These are phyloP conservation scores for Tricholoma saponaceum DNA, from an alignment of 768 basidiomycete species.

Conservation along the genomic window DNA sequence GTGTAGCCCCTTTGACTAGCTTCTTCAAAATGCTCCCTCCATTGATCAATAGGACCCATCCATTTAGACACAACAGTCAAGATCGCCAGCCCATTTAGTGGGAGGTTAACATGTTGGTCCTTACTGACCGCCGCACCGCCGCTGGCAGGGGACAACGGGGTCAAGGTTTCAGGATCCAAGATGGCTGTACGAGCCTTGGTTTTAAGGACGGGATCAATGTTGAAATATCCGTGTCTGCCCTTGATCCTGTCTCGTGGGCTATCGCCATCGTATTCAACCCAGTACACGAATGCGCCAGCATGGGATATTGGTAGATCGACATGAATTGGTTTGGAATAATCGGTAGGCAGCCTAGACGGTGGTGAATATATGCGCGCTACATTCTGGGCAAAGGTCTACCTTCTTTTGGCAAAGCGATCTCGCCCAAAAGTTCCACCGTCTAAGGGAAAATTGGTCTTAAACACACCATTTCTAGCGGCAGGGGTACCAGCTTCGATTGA, in stretches of 20 bases:
- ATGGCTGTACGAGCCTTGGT: constrained; percentile 72
- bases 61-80: constrained; percentile 94
- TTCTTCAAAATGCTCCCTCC: constrained; percentile 79
- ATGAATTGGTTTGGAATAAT: constrained; percentile 88
- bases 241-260: constrained; percentile 57
- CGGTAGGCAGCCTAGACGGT: constrained; percentile 63
- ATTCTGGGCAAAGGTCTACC: constrained; percentile 35
- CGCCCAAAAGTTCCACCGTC: constrained; percentile 86
- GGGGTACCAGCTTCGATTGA: constrained; percentile 91
- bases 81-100: constrained; percentile 85
- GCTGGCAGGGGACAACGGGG: constrained; percentile 46
- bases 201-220: constrained; percentile 87
- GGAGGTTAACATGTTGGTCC: constrained; percentile 58
- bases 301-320: constrained; percentile 96
- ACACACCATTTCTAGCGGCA: constrained; percentile 83
- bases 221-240: constrained; percentile 92
- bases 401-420: constrained; percentile 67
- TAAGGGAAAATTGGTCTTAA: constrained; percentile 96
- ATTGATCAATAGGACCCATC: constrained; percentile 84
- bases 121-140: constrained; percentile 48
- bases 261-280: constrained; percentile 84
- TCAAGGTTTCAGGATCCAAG: constrained; percentile 47
- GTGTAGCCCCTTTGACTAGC: constrained; percentile 91
- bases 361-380: constrained; percentile 15
- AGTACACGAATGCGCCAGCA: constrained; percentile 94